phyloP scores from a whole-genome alignment of 768 basidiomycete genomes.

The Russula brevipes region DNA sequence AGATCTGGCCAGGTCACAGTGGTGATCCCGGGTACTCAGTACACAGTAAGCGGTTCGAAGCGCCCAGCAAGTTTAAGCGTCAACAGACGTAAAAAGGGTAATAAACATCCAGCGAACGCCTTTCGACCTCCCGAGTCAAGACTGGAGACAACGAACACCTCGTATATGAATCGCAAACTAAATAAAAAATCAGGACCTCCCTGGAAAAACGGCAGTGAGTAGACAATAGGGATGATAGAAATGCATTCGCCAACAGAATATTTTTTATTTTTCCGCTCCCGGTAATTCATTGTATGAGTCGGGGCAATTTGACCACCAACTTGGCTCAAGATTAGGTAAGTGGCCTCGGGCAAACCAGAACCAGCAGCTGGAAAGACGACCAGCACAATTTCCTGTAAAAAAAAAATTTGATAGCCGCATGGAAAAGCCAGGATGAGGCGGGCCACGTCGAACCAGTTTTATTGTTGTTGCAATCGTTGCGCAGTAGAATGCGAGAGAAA shows the following conservation, averaged over 20 bases:
- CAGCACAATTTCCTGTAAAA: neutral
- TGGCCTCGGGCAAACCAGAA: no score
- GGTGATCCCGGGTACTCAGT: neutral
- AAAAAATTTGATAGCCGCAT: neutral
- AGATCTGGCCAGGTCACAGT: neutral
- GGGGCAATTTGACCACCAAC: neutral
- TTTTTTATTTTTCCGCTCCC: neutral
- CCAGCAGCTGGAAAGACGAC: no score
- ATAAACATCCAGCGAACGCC: neutral
- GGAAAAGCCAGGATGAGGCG: neutral
- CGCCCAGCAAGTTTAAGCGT: constrained; percentile 5
- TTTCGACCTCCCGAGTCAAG: neutral
- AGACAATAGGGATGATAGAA: neutral
- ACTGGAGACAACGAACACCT: neutral
- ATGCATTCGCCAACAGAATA: neutral
- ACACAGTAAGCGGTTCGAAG: neutral
- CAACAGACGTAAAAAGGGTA: constrained; percentile 18
- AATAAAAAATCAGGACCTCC: neutral
- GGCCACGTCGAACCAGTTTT: neutral
- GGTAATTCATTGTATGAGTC: no score
- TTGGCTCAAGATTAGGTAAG: constrained; percentile 16
- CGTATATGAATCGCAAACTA: neutral
- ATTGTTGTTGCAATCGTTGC: neutral
- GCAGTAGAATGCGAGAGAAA: neutral
- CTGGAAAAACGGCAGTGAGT: neutral